Evolutionary conservation across 805 yeast genomes (phyloP).

Genomic region (Candida odintsovae): DNA sequence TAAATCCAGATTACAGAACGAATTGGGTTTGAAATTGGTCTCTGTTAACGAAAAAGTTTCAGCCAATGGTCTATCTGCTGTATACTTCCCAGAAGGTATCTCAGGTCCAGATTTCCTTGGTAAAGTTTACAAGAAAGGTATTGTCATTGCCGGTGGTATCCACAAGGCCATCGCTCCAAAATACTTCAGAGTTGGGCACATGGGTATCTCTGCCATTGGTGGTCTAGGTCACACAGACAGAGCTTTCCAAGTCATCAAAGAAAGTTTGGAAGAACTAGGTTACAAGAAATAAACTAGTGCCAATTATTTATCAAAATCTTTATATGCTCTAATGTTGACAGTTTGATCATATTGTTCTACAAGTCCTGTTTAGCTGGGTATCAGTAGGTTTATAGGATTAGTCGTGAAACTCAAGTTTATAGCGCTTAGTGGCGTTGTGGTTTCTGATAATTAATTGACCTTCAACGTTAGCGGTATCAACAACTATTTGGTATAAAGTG

Average conservation of each 20-base stretch:
- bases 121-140: constrained; percentile 53
- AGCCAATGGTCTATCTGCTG: constrained; percentile 87
- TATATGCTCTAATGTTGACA: neutral
- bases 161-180: constrained; percentile 73
- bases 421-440: constrained; percentile 2
- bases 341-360: neutral
- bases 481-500: constrained; percentile 18
- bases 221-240: constrained; percentile 48
- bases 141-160: constrained; percentile 85
- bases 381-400: neutral
- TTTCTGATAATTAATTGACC: constrained; percentile 8
- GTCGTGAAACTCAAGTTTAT: constrained; percentile 10
- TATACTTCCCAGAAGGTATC: constrained; percentile 72
- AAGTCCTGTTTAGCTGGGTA: neutral
- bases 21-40: constrained; percentile 64
- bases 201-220: constrained; percentile 74
- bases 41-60: constrained; percentile 50
- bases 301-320: neutral
- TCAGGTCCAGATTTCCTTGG: constrained; percentile 62
- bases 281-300: constrained; percentile 17
- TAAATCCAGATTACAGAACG: constrained; percentile 46
- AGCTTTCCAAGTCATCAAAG: constrained; percentile 41
- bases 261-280: constrained; percentile 35
- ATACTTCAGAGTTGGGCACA: constrained; percentile 93
- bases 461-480: constrained; percentile 9